Evolutionary conservation across 2,329 filamentous ascomycete genomes (phyloP).

Genomic region (Ophiostoma piceae): DNA sequence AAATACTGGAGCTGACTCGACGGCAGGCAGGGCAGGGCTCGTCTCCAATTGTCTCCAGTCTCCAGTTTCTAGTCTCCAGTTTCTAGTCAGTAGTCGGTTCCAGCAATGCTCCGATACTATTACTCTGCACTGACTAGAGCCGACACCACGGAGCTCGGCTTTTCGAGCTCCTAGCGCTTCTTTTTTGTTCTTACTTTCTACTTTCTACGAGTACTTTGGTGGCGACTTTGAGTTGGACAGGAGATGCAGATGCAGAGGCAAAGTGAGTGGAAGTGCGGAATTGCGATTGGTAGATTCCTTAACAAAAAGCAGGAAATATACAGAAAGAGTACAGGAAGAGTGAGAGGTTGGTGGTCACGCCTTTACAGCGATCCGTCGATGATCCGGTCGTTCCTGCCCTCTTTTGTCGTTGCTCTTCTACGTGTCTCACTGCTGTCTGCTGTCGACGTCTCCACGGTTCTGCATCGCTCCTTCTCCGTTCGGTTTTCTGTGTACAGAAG

Average conservation of each 20-base stretch:
- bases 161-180: slow-evolving; percentile 11
- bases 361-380: neutral
- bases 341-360: neutral
- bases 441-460: too few species aligned
- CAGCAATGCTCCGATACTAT: neutral
- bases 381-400: neutral
- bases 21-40: too few species aligned
- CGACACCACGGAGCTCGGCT: slow-evolving; percentile 13
- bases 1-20: neutral
- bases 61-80: too few species aligned
- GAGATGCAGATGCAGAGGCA: neutral
- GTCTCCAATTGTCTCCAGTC: too few species aligned
- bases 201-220: neutral
- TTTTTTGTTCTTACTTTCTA: neutral
- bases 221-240: neutral
- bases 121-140: neutral
- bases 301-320: too few species aligned
- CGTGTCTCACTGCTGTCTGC: too few species aligned
- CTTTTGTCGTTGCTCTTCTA: neutral
- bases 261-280: too few species aligned
- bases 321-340: too few species aligned
- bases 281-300: too few species aligned
- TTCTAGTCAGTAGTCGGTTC: neutral
- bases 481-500: too few species aligned
- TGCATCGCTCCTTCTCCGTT: too few species aligned